Conservation (phyloP, 768 basidiomycete species). For the Omphalotus guepiniiformis region DNA sequence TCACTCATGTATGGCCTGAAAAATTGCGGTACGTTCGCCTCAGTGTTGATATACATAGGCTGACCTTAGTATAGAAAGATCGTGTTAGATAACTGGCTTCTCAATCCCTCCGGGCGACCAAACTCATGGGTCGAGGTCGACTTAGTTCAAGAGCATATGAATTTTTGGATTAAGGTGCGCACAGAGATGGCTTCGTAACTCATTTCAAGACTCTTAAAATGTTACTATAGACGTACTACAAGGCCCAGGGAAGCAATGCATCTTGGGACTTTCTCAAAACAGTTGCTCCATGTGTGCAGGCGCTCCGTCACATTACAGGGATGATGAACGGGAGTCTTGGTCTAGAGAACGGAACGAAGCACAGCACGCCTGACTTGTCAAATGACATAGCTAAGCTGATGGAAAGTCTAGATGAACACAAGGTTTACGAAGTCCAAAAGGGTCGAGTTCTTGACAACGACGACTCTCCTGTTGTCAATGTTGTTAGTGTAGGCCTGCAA, state of each 20-base stretch:
- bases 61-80: conserved; percentile 14
- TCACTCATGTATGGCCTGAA: conserved; percentile 22
- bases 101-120: conserved; percentile 25
- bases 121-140: conserved; percentile 24
- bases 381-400: conserved; percentile 9
- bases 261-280: conserved; percentile 28
- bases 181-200: too few species aligned
- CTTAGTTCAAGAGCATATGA: conserved; percentile 29
- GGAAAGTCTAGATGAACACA: conserved; percentile 7
- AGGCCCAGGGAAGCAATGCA: conserved; percentile 25
- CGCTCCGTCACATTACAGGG: conserved; percentile 8
- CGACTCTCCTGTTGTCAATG: not conserved
- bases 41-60: not conserved
- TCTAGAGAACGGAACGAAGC: conserved; percentile 4
- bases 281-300: conserved; percentile 20
- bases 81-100: conserved; percentile 29
- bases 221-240: conserved; percentile 17
- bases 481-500: not conserved
- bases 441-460: conserved; percentile 8
- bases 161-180: conserved; percentile 30
- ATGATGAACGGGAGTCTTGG: conserved; percentile 7
- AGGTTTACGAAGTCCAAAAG: conserved; percentile 5
- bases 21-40: conserved; percentile 19
- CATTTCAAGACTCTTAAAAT: too few species aligned
- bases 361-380: conserved; percentile 4